Evolutionary conservation across 179 eudicot species (phyloP).

Genomic region (Camellia oleifera): DNA sequence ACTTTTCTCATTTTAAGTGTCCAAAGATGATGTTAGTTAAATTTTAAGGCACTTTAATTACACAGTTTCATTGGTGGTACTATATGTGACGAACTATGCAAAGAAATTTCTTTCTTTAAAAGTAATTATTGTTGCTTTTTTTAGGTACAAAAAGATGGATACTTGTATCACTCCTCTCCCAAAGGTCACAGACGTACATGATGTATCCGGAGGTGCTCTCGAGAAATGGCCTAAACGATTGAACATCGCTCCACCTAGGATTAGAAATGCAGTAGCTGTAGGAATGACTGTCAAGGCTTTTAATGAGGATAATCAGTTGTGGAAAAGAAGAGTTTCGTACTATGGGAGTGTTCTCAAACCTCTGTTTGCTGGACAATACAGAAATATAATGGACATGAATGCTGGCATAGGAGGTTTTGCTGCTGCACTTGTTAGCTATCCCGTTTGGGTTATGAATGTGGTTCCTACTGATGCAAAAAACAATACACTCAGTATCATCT

Average conservation of each 20-base stretch:
- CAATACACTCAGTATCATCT: constrained; percentile 54
- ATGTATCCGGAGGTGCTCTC: constrained; percentile 49
- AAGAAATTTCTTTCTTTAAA: background rate
- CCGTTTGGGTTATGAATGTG: constrained; percentile 79
- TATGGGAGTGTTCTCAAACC: constrained; percentile 41
- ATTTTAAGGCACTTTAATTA: background rate
- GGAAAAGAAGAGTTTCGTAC: constrained; percentile 51
- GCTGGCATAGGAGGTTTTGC: constrained; percentile 74
- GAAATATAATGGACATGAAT: constrained; percentile 77
- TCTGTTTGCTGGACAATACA: constrained; percentile 34
- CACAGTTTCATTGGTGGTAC: background rate
- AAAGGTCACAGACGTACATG: constrained; percentile 26
- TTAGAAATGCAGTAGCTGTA: constrained; percentile 18
- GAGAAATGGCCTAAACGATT: constrained; percentile 65
- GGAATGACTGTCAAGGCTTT: constrained; percentile 29
- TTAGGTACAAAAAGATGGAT: constrained; percentile 57
- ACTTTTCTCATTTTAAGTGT: background rate
- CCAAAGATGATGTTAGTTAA: background rate
- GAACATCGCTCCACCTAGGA: constrained; percentile 47
- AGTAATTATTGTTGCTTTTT: background rate
- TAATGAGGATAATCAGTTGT: constrained; percentile 39
- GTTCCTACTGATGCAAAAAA: constrained; percentile 47
- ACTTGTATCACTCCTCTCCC: constrained; percentile 61
- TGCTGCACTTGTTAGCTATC: constrained; percentile 47
- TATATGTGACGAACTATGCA: background rate